Conservation (phyloP, 2,329 filamentous ascomycete species). For the Hypoxylon rubiginosum region DNA sequence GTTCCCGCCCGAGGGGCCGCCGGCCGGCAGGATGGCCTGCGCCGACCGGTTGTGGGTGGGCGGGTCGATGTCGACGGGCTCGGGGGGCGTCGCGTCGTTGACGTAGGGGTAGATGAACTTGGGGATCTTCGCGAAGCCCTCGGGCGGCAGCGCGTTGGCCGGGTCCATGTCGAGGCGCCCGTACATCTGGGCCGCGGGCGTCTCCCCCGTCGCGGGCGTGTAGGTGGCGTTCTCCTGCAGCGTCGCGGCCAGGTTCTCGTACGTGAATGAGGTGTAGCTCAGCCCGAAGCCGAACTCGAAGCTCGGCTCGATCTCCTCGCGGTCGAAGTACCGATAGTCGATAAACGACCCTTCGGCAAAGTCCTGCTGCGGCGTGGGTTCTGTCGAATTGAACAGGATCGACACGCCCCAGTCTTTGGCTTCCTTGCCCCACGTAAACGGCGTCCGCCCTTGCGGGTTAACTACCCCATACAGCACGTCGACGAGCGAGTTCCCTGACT, state of each 20-base stretch:
- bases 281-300: constrained; percentile 87
- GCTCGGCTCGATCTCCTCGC: constrained; percentile 71
- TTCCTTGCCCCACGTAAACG: constrained; percentile 81
- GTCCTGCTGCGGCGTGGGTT: constrained; percentile 74
- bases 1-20: constrained; percentile 73
- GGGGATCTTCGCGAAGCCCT: constrained; percentile 64
- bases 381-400: constrained; percentile 74
- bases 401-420: constrained; percentile 76
- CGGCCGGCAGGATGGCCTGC: constrained; percentile 65
- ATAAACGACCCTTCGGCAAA: constrained; percentile 85
- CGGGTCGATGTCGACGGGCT: constrained; percentile 62
- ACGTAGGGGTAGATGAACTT: constrained; percentile 78
- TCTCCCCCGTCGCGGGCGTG: constrained; percentile 70
- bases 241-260: constrained; percentile 73
- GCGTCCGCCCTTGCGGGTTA: constrained; percentile 80
- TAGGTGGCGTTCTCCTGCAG: constrained; percentile 63
- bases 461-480: constrained; percentile 84
- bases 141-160: constrained; percentile 57
- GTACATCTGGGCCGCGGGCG: constrained; percentile 71
- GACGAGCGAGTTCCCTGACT: constrained; percentile 81
- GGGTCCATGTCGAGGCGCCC: constrained; percentile 62
- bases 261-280: constrained; percentile 83
- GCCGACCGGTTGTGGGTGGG: constrained; percentile 71
- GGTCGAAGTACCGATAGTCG: constrained; percentile 83
- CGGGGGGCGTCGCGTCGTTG: constrained; percentile 68